Conservation (phyloP, 441 rosid genomes). For the Brassica hybrid region DNA sequence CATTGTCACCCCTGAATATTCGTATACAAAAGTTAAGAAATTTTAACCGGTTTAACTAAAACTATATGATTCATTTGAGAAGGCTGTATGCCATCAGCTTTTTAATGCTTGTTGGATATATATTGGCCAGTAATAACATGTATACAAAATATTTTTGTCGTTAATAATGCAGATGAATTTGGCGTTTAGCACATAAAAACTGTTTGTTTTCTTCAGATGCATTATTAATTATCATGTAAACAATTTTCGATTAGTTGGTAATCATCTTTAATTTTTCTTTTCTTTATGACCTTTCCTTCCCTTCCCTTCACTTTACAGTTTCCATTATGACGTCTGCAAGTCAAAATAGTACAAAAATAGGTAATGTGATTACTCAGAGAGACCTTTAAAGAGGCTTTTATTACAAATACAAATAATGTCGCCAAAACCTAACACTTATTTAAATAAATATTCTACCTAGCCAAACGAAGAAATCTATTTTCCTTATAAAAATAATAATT, state of each 20-base stretch:
- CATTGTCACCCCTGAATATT: conserved; percentile 3
- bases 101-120: background rate
- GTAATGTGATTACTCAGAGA: background rate
- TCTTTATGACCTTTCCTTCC: conserved; percentile 5
- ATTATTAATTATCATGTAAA: background rate
- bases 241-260: no score
- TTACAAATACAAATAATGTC: background rate
- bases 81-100: conserved; percentile 30
- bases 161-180: background rate
- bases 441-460: background rate
- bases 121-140: conserved; percentile 7
- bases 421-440: background rate
- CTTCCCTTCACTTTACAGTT: conserved; percentile 11
- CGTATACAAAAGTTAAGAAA: background rate
- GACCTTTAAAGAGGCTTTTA: background rate
- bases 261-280: background rate
- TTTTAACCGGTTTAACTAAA: background rate
- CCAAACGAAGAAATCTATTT: background rate
- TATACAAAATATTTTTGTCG: background rate
- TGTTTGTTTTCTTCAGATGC: background rate
- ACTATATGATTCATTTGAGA: background rate
- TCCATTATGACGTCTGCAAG: conserved; percentile 17
- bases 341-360: conserved; percentile 24
- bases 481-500: no score
- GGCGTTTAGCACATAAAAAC: conserved; percentile 9